phyloP scores from a whole-genome alignment of 2,329 filamentous ascomycete species.

The Grosmannia serpens region DNA sequence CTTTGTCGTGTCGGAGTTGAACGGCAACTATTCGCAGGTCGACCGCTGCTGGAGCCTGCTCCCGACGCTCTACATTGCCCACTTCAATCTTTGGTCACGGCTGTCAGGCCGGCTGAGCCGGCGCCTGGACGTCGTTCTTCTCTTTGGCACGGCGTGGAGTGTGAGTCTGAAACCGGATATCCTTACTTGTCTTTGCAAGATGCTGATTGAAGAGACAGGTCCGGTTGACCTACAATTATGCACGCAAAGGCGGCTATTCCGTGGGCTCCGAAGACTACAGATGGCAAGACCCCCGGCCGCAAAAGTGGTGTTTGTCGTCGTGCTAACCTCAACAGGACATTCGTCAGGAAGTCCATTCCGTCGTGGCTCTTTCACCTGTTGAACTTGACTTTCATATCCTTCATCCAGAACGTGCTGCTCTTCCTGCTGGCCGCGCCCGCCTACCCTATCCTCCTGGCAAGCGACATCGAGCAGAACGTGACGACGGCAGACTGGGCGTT shows the following conservation, averaged over 20 bases:
- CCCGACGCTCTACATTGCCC: constrained; percentile 74
- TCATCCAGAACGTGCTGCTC: constrained; percentile 72
- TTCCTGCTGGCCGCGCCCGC: constrained; percentile 64
- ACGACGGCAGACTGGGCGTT: constrained; percentile 36
- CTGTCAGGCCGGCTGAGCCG: constrained; percentile 58
- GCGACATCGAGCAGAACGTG: constrained; percentile 45
- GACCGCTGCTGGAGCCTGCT: constrained; percentile 87
- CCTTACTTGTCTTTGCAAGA: background rate
- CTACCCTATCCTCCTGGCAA: constrained; percentile 69
- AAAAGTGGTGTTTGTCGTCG: background rate
- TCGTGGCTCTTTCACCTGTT: constrained; percentile 65
- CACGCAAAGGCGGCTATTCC: constrained; percentile 83
- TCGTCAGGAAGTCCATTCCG: constrained; percentile 56
- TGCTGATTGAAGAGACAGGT: constrained; percentile 31
- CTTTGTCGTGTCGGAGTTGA: constrained; percentile 68
- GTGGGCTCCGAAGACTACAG: constrained; percentile 91
- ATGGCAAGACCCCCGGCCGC: constrained; percentile 40
- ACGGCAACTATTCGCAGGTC: constrained; percentile 93
- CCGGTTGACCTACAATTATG: constrained; percentile 92
- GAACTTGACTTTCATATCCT: constrained; percentile 81
- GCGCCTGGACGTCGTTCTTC: constrained; percentile 60
- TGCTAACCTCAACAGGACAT: constrained; percentile 37
- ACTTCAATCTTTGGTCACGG: constrained; percentile 76
- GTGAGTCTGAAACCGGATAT: constrained; percentile 34
- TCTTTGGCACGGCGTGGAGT: constrained; percentile 67